Percentiles rank a stretch among this genome's conserved stretches.
Conservation (phyloP, 2,329 filamentous ascomycete genomes). For the Fusarium camptoceras region DNA sequence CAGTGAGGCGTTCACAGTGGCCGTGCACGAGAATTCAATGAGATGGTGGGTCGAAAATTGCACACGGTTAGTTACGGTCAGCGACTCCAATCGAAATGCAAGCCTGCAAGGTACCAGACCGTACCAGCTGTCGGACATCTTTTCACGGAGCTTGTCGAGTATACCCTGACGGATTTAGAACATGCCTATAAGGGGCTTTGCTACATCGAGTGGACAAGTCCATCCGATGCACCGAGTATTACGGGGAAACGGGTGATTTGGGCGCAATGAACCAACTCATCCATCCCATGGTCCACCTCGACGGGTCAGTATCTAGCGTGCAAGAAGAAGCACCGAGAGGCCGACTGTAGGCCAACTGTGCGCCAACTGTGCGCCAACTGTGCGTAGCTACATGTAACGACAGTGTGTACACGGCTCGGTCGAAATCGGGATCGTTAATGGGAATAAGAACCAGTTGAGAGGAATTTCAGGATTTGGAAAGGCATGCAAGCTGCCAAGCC, state of each 20-base stretch:
- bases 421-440: constrained; percentile 39
- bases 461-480: background rate
- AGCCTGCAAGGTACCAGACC: constrained; percentile 36
- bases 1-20: constrained; percentile 33
- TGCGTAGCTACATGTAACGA: background rate
- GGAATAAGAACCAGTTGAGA: constrained; percentile 30
- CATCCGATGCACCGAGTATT: constrained; percentile 13
- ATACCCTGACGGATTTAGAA: background rate
- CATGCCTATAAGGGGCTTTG: constrained; percentile 4
- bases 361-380: constrained; percentile 22
- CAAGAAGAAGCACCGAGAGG: constrained; percentile 10
- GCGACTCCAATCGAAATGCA: constrained; percentile 24
- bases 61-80: constrained; percentile 42
- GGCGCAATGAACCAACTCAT: constrained; percentile 14
- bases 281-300: constrained; percentile 24
- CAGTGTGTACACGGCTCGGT: constrained; percentile 41
- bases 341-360: no score
- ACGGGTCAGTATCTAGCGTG: constrained; percentile 20
- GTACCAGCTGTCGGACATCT: constrained; percentile 3
- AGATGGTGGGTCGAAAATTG: constrained; percentile 22
- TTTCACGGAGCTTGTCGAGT: constrained; percentile 1
- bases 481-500: constrained; percentile 19
- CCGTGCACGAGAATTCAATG: constrained; percentile 23
- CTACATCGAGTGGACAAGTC: constrained; percentile 20
- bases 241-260: constrained; percentile 39